Conservation (phyloP, 495 filamentous ascomycete species). For the Xylaria palmicola region DNA sequence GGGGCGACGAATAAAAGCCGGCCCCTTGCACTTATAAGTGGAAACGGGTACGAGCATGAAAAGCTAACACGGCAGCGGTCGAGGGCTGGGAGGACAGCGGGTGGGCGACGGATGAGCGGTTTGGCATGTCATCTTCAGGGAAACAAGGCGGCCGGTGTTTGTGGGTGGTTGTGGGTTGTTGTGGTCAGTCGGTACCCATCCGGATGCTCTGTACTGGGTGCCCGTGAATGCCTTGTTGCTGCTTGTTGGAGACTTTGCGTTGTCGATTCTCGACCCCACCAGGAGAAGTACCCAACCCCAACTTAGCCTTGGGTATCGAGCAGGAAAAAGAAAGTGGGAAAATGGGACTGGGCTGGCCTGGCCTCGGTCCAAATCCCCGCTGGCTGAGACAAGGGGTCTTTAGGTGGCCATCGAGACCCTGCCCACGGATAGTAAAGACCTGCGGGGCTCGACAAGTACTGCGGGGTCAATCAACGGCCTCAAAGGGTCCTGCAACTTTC, state of each 20-base stretch:
- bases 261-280: background rate
- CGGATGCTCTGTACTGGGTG: no score
- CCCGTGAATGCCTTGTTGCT: no score
- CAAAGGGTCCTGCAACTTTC: slow-evolving; percentile 2
- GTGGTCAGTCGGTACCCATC: no score
- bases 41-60: no score
- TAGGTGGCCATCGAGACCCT: no score
- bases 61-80: no score
- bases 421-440: no score
- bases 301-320: no score
- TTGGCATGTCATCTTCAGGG: background rate
- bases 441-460: background rate
- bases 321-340: background rate
- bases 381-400: slow-evolving; percentile 1
- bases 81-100: background rate
- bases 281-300: no score
- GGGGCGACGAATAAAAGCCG: background rate
- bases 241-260: background rate
- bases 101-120: background rate
- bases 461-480: no score
- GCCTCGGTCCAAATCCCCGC: no score
- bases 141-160: background rate
- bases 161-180: slow-evolving; percentile 2
- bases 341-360: no score
- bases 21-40: background rate